Base-by-base conservation (phyloP, 345 rosid genomes). In the Carallia brachiata region DNA sequence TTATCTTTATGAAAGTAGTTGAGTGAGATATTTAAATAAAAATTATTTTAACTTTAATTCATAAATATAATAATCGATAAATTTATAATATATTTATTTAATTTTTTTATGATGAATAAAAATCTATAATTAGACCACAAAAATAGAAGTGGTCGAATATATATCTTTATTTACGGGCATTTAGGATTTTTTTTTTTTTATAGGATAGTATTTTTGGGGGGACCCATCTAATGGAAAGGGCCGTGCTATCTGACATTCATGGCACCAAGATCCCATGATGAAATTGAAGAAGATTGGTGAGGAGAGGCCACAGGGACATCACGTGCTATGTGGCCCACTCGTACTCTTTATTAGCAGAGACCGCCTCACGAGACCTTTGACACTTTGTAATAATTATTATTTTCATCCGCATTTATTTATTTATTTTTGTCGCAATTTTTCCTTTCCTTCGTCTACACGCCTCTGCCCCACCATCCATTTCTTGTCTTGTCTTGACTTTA, bases 251-350 rank as follows among this genome's bases (percentile, higher is more conserved):
- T 56, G 60, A 56, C 34, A 19, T 56, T 27, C 32, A 56, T 7
- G 73, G 31, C 60, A 9, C 71, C 52, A 74, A 82, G 76, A 71
- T 73, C 75, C 72, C 61, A 80, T 70, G 61, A 76, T 75, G 68
- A 56, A 56, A 52, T 54, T 52, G 59, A 63, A 80, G 59, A 63
- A 80, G 73, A 67, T 74, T 30, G 44, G 39, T 10, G 50, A 12
- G 50, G 50, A 16, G 16, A 2, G 65, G 40, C 79, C 85, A 80
- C 69, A 47, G 84, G 84, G 77, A 76, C 79, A 84, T 80, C 97
- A 93, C 92, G 95, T 93, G 97, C 83, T 71, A 74, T 50, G 52
- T 79, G 96, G 58, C 96, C 95, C 91, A 89, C 89, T 70, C 65
- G 81, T 82, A 62, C 79, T 81, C 87, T 73, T 73, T 83, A 87